Conservation (phyloP, 495 filamentous ascomycete genomes). For the Parathielavia appendiculata region DNA sequence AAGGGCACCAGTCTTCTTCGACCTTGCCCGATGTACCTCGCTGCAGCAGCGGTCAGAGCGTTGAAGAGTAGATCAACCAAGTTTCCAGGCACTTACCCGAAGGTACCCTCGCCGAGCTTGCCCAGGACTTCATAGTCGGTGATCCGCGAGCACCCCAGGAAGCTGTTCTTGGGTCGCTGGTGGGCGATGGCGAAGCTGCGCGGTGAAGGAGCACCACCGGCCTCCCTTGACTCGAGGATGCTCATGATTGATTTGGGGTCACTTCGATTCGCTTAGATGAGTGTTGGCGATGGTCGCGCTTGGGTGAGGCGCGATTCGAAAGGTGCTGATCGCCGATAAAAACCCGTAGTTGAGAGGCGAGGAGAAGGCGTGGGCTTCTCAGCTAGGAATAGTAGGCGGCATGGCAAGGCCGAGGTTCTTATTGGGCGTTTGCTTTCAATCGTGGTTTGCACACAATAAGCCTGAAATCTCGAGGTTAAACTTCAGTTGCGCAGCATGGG, state of each 20-base stretch:
- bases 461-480: neutral
- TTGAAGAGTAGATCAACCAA: neutral
- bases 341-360: neutral
- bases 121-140: slow-evolving; percentile 78
- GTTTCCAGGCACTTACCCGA: slow-evolving; percentile 58
- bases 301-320: neutral
- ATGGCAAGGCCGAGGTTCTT: slow-evolving; percentile 11
- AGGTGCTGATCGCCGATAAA: neutral
- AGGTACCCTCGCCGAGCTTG: slow-evolving; percentile 96
- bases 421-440: neutral
- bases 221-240: slow-evolving; percentile 17
- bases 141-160: slow-evolving; percentile 82
- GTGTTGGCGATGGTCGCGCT: neutral
- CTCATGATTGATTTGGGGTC: slow-evolving; percentile 24
- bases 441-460: neutral
- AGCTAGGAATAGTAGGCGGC: slow-evolving; percentile 14
- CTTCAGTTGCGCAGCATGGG: neutral
- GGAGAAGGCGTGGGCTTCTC: slow-evolving; percentile 21
- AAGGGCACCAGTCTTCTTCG: slow-evolving; percentile 62
- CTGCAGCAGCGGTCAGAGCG: slow-evolving; percentile 39
- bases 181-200: slow-evolving; percentile 43
- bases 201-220: slow-evolving; percentile 32
- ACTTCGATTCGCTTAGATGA: neutral
- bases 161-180: slow-evolving; percentile 49
- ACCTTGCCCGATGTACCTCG: slow-evolving; percentile 86